Evolutionary conservation across 2,329 filamentous ascomycete genomes (phyloP), one percentile per base, ranked within the genome.

Genomic region (Phymatotrichopsis omnivora): DNA sequence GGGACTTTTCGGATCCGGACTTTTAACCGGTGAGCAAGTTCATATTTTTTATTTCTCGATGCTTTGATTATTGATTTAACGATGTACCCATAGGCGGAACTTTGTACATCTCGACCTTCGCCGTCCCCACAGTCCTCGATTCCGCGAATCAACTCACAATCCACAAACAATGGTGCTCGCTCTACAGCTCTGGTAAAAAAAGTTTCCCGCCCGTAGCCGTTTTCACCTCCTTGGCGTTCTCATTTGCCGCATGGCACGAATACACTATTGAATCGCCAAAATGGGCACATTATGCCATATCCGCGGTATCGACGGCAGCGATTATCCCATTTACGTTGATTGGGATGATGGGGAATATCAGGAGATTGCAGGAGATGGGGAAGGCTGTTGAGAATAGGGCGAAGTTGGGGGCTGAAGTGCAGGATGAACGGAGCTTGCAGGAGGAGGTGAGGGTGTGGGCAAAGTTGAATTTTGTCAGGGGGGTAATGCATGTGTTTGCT

Each of bases 81-180:
- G 29, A 30, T 25, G 32, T 11, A 16, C 20, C 32, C 7, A 3
- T 12, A 48, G 45, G 45, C 23, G 30, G 27, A 32, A 45, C 36
- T 25, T 22, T 45, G 29, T 37, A 27, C 29, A n/a, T 32, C 41
- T 39, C 34, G 28, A 10, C 41, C 34, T 45, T 45, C 17, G 30
- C 30, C 14, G 14, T 38, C 6, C 46, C 46, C 17, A 16, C 30
- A 19, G 11, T 35, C 14, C 28, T 49, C 17, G 20, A 24, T 2
- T 12, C 35, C 14, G n/a, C 35, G 8, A 16, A n/a, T 24, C 22
- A 20, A n/a, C 27, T 8, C 27, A 29, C 27, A 29, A 29, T 20
- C 6, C 46, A 49, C n/a, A 22, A 5, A 17, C 46, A 45, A 31
- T 49, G 46, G 46, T 38, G 28, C 7, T 12, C 40, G 3, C 17